Base-by-base conservation (phyloP, 257 asterid genomes). In the Verbascum thapsus region DNA sequence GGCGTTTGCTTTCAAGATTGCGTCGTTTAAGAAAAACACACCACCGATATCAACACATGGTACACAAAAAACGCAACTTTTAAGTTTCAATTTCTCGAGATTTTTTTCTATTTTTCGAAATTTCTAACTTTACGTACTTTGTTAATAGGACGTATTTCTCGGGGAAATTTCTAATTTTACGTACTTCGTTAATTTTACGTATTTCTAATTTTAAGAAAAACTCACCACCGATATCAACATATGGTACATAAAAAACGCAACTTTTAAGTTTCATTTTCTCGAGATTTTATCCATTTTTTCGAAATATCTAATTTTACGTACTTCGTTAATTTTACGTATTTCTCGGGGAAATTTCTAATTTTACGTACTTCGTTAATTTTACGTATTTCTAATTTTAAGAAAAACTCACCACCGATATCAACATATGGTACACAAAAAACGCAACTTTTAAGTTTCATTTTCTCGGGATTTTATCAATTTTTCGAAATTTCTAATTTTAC, bases 351-450 rank as follows among this genome's bases (percentile, higher is more conserved):
- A n/a, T n/a, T n/a, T n/a, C n/a, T n/a, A n/a, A n/a, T n/a, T n/a
- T n/a, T n/a, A n/a, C n/a, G n/a, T n/a, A n/a, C n/a, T n/a, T n/a
- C n/a, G n/a, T n/a, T n/a, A n/a, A n/a, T n/a, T n/a, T n/a, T n/a
- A n/a, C n/a, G n/a, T n/a, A n/a, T n/a, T n/a, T n/a, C n/a, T n/a
- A n/a, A n/a, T n/a, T 54, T 58, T 90, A 64, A 78, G 80, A 66
- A 53, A 10, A 70, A 41, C 81, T 55, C 76, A 79, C 70, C 64
- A 47, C 7, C 77, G 85, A 72, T 85, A 90, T 70, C 71, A 59
- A 43, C 95, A 90, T 51, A 73, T 80, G 98, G 98, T 90, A 85
- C 44, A 42, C 7, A 63, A n/a, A n/a, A n/a, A n/a, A n/a, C n/a
- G n/a, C n/a, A n/a, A n/a, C n/a, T n/a, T n/a, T n/a, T n/a, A n/a